A percentile compares a stretch with the other conserved stretches of the same genome.
phyloP scores from a whole-genome alignment of 1,139 yeast genomes.

The Yarrowia galli region DNA sequence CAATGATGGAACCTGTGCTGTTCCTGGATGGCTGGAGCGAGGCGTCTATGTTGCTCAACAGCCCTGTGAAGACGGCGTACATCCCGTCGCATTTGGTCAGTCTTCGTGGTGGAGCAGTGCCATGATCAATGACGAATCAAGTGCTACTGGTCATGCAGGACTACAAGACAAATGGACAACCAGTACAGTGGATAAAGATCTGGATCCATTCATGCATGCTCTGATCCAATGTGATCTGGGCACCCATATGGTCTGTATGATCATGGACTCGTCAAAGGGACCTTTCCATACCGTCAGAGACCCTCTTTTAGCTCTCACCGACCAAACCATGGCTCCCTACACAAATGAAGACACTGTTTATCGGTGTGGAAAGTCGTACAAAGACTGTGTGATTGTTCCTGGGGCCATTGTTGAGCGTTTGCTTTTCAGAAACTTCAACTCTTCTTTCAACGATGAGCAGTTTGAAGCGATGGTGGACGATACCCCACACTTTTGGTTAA shows the following conservation, averaged over 20 bases:
- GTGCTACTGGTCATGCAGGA: not conserved
- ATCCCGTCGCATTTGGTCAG: no score
- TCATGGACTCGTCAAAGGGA: not conserved
- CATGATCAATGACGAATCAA: not conserved
- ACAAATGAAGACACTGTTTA: slow-evolving; percentile 8
- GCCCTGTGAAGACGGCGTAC: not conserved
- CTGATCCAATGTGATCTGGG: slow-evolving; percentile 1
- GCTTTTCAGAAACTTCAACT: not conserved
- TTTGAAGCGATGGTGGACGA: not conserved
- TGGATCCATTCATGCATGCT: slow-evolving; percentile 5
- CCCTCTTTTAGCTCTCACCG: not conserved
- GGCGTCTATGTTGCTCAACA: not conserved
- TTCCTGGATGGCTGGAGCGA: slow-evolving; percentile 9
- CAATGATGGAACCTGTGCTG: not conserved
- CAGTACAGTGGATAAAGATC: not conserved
- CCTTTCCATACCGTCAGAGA: not conserved
- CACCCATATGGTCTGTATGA: slow-evolving; percentile 8
- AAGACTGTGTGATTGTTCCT: slow-evolving; percentile 14
- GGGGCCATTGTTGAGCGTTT: not conserved
- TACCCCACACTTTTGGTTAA: not conserved
- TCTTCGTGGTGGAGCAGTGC: not conserved
- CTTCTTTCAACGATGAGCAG: not conserved
- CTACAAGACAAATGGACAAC: not conserved
- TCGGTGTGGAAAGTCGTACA: slow-evolving; percentile 3
- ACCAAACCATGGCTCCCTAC: not conserved